Percentiles rank a stretch among this genome's conserved stretches.
Evolutionary conservation across 148 eudicot species (phyloP).

Genomic region (Rhododendron simsii): DNA sequence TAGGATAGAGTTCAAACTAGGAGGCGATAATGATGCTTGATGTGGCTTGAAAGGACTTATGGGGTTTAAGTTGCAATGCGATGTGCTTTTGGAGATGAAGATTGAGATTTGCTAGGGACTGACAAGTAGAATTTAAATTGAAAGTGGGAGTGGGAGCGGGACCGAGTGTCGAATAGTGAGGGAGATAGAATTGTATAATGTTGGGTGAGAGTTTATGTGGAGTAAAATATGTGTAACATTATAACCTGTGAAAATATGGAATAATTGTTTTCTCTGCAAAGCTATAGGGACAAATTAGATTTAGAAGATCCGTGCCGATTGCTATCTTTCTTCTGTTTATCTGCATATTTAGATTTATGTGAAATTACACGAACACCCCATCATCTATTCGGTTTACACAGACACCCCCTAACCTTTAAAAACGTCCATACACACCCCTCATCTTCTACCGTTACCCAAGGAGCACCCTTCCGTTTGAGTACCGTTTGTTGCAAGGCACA

Average conservation of each 20-base stretch:
- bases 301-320: background rate
- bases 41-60: background rate
- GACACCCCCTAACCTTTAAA: too few relatives aligned
- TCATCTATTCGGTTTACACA: too few relatives aligned
- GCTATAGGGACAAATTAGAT: background rate
- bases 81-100: background rate
- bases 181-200: background rate
- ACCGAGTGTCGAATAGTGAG: background rate
- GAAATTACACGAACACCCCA: too few relatives aligned
- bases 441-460: too few relatives aligned
- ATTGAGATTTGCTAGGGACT: background rate
- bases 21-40: background rate
- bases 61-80: background rate
- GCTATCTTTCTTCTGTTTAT: background rate
- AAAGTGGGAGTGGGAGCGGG: background rate
- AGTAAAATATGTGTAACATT: background rate
- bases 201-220: background rate
- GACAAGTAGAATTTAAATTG: background rate
- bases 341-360: background rate
- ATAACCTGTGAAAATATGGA: background rate
- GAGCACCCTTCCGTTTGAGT: too few relatives aligned
- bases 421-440: too few relatives aligned
- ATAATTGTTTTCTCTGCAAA: background rate
- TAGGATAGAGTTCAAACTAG: background rate
- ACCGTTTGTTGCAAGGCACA: too few relatives aligned